These are phyloP conservation scores for Penicillium atrosanguineum DNA, from an alignment of 495 filamentous ascomycete species.

Conservation along the genomic window DNA sequence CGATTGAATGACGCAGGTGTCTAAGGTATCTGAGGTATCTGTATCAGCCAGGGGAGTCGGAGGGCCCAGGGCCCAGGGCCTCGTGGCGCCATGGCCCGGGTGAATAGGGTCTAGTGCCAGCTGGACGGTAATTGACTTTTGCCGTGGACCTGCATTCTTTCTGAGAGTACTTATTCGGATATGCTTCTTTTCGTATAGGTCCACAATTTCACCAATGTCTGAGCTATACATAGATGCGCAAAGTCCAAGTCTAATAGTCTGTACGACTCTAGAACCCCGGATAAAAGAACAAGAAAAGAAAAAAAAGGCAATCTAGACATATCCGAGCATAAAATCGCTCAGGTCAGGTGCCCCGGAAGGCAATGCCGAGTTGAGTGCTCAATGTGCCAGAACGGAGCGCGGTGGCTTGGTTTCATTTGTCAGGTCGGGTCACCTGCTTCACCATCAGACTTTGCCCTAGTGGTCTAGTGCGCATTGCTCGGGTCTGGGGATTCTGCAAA, in stretches of 20 bases:
- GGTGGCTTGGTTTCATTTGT: constrained; percentile 28
- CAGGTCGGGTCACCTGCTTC: constrained; percentile 33
- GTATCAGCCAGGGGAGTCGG: not conserved
- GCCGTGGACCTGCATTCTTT: not conserved
- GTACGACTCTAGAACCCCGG: not conserved
- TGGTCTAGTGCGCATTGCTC: constrained; percentile 20
- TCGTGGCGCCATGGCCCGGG: constrained; percentile 1
- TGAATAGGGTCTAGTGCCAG: not conserved
- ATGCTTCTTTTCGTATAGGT: too few relatives aligned
- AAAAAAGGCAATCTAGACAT: not conserved
- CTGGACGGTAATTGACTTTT: constrained; percentile 1
- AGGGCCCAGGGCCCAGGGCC: not conserved
- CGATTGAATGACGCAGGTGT: not conserved
- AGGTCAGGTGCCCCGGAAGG: not conserved
- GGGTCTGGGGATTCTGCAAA: constrained; percentile 32
- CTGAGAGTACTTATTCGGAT: too few relatives aligned
- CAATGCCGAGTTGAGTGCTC: not conserved
- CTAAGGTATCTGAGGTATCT: not conserved
- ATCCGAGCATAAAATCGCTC: not conserved
- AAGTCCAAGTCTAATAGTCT: not conserved
- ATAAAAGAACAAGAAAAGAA: not conserved
- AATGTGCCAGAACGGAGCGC: not conserved
- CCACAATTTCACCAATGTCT: not conserved
- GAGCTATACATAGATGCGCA: not conserved
- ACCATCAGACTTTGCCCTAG: constrained; percentile 18